These are phyloP conservation scores for Hypericum perforatum DNA, from an alignment of 345 rosid genomes.

Conservation along the genomic window DNA sequence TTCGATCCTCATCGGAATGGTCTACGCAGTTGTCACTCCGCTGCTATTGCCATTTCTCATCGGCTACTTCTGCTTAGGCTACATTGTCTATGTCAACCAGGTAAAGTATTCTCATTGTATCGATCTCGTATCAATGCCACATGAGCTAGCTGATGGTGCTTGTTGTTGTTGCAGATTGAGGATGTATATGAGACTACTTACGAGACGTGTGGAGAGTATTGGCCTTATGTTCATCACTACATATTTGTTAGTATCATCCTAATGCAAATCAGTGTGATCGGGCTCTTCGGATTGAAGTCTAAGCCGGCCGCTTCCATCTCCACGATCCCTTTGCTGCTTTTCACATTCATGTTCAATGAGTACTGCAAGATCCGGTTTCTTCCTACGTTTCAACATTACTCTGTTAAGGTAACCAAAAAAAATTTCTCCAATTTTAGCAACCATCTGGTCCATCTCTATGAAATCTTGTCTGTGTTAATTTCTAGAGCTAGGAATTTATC, in stretches of 20 bases:
- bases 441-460: neutral
- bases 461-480: neutral
- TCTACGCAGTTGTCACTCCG: conserved; percentile 76
- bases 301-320: conserved; percentile 77
- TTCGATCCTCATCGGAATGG: conserved; percentile 67
- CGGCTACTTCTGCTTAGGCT: conserved; percentile 73
- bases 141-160: neutral
- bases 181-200: conserved; percentile 64
- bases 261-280: conserved; percentile 90
- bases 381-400: conserved; percentile 47
- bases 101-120: conserved; percentile 20
- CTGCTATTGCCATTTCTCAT: conserved; percentile 74
- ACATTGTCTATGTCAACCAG: conserved; percentile 75
- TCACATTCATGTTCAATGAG: conserved; percentile 65
- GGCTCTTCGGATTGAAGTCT: conserved; percentile 83
- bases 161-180: conserved; percentile 40
- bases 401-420: conserved; percentile 62
- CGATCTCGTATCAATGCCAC: neutral
- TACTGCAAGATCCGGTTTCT: conserved; percentile 86
- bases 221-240: conserved; percentile 79
- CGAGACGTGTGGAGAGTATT: conserved; percentile 68
- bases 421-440: neutral
- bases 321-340: conserved; percentile 57
- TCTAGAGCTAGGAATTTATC: no score
- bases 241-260: conserved; percentile 55